Evolutionary conservation across 768 basidiomycete species (phyloP).

Genomic region (Collybiopsis luxurians): DNA sequence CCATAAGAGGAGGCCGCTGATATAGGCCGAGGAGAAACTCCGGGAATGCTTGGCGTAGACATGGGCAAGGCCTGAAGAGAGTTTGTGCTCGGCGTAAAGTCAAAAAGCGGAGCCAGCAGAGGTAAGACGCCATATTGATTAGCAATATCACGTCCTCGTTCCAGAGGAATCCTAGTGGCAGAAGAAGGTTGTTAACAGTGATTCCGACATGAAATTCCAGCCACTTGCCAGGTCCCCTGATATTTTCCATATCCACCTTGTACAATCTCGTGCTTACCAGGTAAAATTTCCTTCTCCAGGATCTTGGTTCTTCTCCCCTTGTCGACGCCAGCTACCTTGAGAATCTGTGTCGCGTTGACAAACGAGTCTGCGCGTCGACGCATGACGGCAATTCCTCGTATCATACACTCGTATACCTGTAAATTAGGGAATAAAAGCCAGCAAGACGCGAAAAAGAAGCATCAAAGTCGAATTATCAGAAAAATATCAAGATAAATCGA

Average conservation of each 20-base stretch:
- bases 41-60: conserved; percentile 39
- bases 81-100: conserved; percentile 79
- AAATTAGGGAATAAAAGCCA: conserved; percentile 21
- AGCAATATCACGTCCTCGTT: conserved; percentile 91
- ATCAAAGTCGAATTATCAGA: conserved; percentile 28
- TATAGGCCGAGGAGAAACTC: conserved; percentile 57
- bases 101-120: conserved; percentile 87
- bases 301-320: conserved; percentile 97
- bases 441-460: conserved; percentile 10
- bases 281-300: conserved; percentile 93
- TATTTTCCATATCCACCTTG: conserved; percentile 99
- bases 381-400: conserved; percentile 98
- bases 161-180: conserved; percentile 86
- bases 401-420: conserved; percentile 97
- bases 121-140: conserved; percentile 88
- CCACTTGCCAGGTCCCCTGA: conserved; percentile 92
- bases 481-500: conserved; percentile 6
- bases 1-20: conserved; percentile 71
- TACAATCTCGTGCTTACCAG: conserved; percentile 95
- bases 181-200: not conserved
- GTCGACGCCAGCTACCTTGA: conserved; percentile 98
- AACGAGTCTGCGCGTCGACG: conserved; percentile 90
- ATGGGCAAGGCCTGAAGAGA: conserved; percentile 69
- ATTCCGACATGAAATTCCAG: conserved; percentile 81
- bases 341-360: conserved; percentile 98